phyloP scores from a whole-genome alignment of 192 early-diverging fungal genomes.

The Bifiguratus adelaidae region DNA sequence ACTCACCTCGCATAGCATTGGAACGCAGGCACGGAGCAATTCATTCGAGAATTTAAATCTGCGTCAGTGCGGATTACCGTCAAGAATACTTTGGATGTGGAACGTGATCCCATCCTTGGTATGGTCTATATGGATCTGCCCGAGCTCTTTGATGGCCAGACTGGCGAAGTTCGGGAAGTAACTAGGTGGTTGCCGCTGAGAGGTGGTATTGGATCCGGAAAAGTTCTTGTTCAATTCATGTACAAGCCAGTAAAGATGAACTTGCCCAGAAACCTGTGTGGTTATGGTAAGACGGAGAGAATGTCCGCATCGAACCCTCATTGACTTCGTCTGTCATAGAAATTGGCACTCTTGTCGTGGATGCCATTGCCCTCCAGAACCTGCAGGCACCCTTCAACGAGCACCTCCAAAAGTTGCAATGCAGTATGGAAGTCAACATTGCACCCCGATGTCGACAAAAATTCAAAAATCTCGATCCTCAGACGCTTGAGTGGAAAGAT shows the following conservation, averaged over 20 bases:
- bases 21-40: slow-evolving; percentile 14
- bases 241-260: slow-evolving; percentile 15
- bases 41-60: slow-evolving; percentile 2
- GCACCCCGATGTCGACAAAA: too few species aligned
- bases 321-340: slow-evolving; percentile 5
- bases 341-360: slow-evolving; percentile 11
- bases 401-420: background rate
- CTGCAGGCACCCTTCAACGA: slow-evolving; percentile 5
- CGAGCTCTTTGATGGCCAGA: slow-evolving; percentile 5
- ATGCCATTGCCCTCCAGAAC: background rate
- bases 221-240: slow-evolving; percentile 8
- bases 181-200: slow-evolving; percentile 10
- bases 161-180: slow-evolving; percentile 6
- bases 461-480: background rate
- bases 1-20: slow-evolving; percentile 5
- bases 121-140: slow-evolving; percentile 2
- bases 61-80: slow-evolving; percentile 7
- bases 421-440: slow-evolving; percentile 6
- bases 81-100: slow-evolving; percentile 10
- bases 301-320: background rate
- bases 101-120: slow-evolving; percentile 11
- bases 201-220: slow-evolving; percentile 16
- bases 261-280: slow-evolving; percentile 1
- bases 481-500: slow-evolving; percentile 4
- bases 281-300: slow-evolving; percentile 1